Percentiles rank a stretch among this genome's conserved stretches.
Evolutionary conservation across 192 early-diverging fungal species (phyloP).

Genomic region (Obelidium mucronatum): DNA sequence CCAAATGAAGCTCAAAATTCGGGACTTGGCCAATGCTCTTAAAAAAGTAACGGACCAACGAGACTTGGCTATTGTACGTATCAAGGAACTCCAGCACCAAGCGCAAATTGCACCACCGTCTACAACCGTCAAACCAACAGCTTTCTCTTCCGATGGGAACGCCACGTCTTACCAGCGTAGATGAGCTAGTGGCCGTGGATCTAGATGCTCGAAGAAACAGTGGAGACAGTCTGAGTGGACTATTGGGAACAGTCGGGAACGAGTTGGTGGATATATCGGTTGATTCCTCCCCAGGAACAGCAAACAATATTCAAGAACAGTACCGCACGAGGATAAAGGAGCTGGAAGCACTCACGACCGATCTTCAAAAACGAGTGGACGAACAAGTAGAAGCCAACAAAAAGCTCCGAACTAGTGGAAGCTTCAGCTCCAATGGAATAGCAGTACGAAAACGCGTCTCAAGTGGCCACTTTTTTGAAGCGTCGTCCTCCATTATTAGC

Average conservation of each 20-base stretch:
- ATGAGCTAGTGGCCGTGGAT: constrained; percentile 8
- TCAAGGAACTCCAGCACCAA: constrained; percentile 34
- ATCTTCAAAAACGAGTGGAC: not conserved
- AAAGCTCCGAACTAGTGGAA: constrained; percentile 2
- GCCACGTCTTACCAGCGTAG: not conserved
- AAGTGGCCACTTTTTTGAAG: not conserved
- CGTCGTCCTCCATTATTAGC: not conserved
- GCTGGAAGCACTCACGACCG: not conserved
- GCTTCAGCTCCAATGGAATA: not conserved
- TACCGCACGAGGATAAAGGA: not conserved
- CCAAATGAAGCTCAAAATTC: constrained; percentile 45
- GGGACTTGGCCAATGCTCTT: constrained; percentile 43
- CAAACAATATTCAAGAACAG: not conserved
- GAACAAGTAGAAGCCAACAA: constrained; percentile 26
- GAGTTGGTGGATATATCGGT: not conserved
- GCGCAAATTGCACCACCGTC: not conserved
- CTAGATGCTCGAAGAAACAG: constrained; percentile 1
- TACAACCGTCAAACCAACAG: not conserved
- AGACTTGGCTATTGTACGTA: constrained; percentile 33
- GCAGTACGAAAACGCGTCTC: not conserved
- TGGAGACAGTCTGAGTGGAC: constrained; percentile 7
- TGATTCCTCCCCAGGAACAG: not conserved
- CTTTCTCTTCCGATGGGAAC: not conserved
- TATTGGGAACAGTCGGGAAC: not conserved
- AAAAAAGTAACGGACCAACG: constrained; percentile 43